A percentile compares a stretch with the other conserved stretches of the same genome.
These are phyloP conservation scores for Lobosporangium transversale DNA, from an alignment of 192 early-diverging fungal species.

Conservation along the genomic window DNA sequence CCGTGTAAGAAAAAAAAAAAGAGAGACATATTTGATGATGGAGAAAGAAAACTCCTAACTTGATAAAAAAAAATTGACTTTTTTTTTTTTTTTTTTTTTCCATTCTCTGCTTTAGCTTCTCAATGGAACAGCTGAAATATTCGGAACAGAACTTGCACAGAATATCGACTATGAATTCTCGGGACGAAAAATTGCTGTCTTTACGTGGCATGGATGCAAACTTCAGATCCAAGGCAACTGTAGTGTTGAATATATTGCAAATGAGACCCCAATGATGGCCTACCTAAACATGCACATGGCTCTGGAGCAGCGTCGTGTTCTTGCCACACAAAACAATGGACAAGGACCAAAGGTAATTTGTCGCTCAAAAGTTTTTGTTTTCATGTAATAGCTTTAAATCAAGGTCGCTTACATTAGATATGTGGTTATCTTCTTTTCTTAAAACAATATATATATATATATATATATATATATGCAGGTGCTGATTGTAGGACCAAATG, in stretches of 20 bases:
- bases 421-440: no score
- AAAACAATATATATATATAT: no score
- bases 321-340: constrained; percentile 54
- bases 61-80: not conserved
- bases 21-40: not conserved
- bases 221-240: constrained; percentile 69
- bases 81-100: not conserved
- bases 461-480: no score
- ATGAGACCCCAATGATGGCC: constrained; percentile 95
- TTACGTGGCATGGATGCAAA: constrained; percentile 92
- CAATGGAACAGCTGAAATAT: constrained; percentile 89
- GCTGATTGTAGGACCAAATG: constrained; percentile 89
- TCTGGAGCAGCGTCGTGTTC: constrained; percentile 77
- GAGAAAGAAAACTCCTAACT: not conserved
- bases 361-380: no score
- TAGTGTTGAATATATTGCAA: constrained; percentile 87
- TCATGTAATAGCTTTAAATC: no score
- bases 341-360: constrained; percentile 59
- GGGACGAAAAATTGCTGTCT: constrained; percentile 88
- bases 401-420: no score
- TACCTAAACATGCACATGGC: constrained; percentile 92
- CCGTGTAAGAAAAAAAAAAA: constrained; percentile 63
- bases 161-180: constrained; percentile 82
- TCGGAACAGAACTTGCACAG: constrained; percentile 92
- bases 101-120: constrained; percentile 56